Evolutionary conservation across 2,329 filamentous ascomycete species (phyloP).

Genomic region (Sclerotinia nivalis): DNA sequence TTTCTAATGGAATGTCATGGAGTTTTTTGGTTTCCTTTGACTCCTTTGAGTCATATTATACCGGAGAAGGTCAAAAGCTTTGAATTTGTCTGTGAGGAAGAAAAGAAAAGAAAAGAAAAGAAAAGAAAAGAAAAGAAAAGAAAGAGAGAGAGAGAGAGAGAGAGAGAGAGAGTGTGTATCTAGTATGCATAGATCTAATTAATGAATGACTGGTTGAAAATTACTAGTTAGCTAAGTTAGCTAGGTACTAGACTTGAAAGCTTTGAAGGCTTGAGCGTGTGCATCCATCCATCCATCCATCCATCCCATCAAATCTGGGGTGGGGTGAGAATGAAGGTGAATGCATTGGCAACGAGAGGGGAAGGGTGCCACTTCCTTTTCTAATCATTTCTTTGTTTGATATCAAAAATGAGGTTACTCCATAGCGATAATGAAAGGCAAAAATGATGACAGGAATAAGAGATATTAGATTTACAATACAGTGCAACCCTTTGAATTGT

Average conservation of each 20-base stretch:
- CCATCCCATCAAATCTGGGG: neutral
- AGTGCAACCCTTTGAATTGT: neutral
- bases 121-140: neutral
- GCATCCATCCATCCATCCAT: neutral
- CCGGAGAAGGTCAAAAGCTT: neutral
- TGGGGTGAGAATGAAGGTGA: neutral
- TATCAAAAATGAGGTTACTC: neutral
- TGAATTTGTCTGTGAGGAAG: neutral
- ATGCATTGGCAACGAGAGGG: no score
- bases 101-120: neutral
- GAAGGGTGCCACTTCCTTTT: neutral
- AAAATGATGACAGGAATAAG: neutral
- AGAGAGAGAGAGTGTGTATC: neutral
- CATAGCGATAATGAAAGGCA: neutral
- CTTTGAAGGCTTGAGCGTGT: constrained; percentile 2
- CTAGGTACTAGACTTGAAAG: neutral
- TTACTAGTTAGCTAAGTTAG: no score
- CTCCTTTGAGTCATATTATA: constrained; percentile 7
- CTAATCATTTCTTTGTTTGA: constrained; percentile 1
- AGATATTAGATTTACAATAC: neutral
- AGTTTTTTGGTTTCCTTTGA: neutral
- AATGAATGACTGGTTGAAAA: neutral
- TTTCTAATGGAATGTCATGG: neutral
- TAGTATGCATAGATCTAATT: neutral
- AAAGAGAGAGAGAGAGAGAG: neutral